Conservation (phyloP, 2,329 filamentous ascomycete genomes). For the Ramichloridium luteum region DNA sequence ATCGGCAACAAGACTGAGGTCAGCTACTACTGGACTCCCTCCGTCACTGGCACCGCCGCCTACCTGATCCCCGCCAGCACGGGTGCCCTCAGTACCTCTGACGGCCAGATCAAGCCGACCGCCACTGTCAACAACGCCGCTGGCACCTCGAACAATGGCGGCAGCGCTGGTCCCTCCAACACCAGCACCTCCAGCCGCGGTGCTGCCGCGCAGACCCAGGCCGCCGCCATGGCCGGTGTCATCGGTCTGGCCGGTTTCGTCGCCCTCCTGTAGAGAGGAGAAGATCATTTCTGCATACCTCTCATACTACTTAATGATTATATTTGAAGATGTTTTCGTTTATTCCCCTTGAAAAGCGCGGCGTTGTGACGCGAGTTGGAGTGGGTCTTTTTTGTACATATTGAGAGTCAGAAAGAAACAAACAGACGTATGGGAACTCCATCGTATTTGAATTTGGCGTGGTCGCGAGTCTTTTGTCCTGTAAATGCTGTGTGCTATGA, state of each 20-base stretch:
- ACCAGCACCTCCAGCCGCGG: conserved; percentile 5
- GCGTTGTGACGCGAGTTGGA: too few species aligned
- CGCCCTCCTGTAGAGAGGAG: conserved; percentile 12
- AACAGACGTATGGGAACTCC: too few species aligned
- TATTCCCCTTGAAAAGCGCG: too few species aligned
- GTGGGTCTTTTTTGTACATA: too few species aligned
- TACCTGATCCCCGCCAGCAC: conserved; percentile 13
- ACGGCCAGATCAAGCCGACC: conserved; percentile 12
- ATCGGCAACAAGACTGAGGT: conserved; percentile 20
- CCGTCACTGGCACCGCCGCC: conserved; percentile 16
- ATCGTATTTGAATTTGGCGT: too few species aligned
- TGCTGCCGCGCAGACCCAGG: conserved; percentile 9
- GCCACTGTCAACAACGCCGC: conserved; percentile 9
- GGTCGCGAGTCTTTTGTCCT: too few species aligned
- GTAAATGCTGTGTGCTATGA: too few species aligned
- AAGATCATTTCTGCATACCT: too few species aligned
- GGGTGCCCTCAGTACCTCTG: conserved; percentile 5
- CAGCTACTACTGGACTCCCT: conserved; percentile 19
- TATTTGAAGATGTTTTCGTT: too few species aligned
- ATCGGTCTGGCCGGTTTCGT: conserved; percentile 14
- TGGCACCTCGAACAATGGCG: conserved; percentile 1
- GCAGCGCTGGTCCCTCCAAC: conserved; percentile 4
- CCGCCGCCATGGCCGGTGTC: conserved; percentile 10
- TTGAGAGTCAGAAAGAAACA: too few species aligned
- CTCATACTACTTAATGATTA: too few species aligned